These are phyloP conservation scores for Vachellia pachyceras DNA, from an alignment of 306 rosid genomes.

Conservation along the genomic window DNA sequence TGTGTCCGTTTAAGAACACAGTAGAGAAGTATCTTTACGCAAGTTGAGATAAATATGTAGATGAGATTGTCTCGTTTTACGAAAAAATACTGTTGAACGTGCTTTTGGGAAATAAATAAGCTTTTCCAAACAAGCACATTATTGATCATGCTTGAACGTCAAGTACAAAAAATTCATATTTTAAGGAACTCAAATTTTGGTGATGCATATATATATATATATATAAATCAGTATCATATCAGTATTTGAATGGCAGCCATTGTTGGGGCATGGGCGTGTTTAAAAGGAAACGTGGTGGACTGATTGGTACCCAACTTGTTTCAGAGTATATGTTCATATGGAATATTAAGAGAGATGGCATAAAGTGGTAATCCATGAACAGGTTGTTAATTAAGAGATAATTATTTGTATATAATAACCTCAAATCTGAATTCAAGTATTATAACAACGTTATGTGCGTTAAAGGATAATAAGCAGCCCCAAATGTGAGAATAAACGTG, in stretches of 20 bases:
- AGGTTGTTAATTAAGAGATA: not conserved
- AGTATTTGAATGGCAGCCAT: too few species aligned
- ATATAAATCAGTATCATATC: too few species aligned
- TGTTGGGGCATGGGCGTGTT: too few species aligned
- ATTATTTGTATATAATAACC: not conserved
- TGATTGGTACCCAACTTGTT: not conserved
- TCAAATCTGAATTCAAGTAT: not conserved
- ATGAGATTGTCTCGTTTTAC: too few species aligned
- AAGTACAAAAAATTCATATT: not conserved
- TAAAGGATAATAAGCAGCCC: not conserved
- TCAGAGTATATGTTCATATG: not conserved
- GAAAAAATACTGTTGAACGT: too few species aligned
- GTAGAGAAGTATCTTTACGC: too few species aligned
- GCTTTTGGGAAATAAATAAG: too few species aligned
- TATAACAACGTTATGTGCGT: not conserved
- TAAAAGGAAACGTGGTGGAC: not conserved
- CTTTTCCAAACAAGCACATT: too few species aligned
- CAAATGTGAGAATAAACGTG: not conserved
- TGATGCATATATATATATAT: too few species aligned
- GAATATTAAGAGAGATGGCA: not conserved
- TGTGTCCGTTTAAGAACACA: too few species aligned
- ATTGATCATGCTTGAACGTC: not conserved
- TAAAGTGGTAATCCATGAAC: not conserved
- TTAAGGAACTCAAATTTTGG: not conserved
- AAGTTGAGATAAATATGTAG: too few species aligned